Conservation (phyloP, 495 filamentous ascomycete species). For the Podospora sp. region DNA sequence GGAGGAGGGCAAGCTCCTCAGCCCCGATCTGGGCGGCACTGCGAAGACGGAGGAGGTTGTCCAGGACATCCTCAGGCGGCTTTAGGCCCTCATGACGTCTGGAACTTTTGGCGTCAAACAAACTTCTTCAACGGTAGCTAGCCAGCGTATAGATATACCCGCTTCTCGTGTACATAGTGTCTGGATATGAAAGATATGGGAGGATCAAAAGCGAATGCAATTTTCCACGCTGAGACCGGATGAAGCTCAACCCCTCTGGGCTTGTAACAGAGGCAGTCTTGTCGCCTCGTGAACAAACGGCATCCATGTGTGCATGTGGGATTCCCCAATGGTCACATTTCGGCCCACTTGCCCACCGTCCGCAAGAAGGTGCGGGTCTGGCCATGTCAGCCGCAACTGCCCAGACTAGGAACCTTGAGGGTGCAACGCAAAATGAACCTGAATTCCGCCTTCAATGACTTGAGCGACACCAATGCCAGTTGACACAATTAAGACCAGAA, state of each 20-base stretch:
- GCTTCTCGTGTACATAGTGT: conserved; percentile 26
- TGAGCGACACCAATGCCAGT: conserved; percentile 43
- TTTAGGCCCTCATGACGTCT: conserved; percentile 52
- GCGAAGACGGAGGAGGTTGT: conserved; percentile 88
- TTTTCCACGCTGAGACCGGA: neutral
- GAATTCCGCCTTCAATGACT: conserved; percentile 48
- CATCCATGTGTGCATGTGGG: too few species aligned
- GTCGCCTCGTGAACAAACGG: too few species aligned
- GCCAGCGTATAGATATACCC: conserved; percentile 18
- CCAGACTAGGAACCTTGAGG: neutral
- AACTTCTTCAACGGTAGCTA: neutral
- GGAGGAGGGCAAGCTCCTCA: conserved; percentile 77
- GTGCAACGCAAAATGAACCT: conserved; percentile 33
- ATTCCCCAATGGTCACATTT: too few species aligned
- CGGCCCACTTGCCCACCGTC: neutral
- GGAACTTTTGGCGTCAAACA: neutral
- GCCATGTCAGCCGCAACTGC: neutral
- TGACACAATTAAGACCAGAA: conserved; percentile 37
- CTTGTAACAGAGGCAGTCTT: too few species aligned
- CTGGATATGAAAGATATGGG: neutral
- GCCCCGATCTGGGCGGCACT: conserved; percentile 88
- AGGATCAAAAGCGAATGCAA: conserved; percentile 22
- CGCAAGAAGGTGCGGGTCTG: neutral
- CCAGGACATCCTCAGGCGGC: conserved; percentile 80
- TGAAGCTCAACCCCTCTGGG: too few species aligned